Evolutionary conservation across 768 basidiomycete species (phyloP).

Genomic region (Atractiella rhizophila): DNA sequence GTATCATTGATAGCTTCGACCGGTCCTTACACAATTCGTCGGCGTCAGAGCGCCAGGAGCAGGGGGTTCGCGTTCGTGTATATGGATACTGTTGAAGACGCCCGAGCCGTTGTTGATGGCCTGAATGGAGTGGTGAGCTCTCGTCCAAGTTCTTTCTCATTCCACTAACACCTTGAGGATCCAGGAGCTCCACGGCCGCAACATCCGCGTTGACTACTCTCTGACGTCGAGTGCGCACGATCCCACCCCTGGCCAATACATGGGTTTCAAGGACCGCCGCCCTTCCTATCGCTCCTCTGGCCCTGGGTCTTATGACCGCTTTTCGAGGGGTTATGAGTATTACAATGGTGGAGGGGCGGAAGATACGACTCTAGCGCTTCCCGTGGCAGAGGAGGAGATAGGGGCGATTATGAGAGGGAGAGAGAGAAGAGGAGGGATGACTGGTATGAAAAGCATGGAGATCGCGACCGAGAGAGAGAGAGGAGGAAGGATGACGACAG

Average conservation of each 20-base stretch:
- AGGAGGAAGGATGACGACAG: no score
- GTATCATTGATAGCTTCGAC: not conserved
- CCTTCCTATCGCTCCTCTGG: no score
- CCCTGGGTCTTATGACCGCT: no score
- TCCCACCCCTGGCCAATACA: slow-evolving; percentile 92
- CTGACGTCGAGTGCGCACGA: slow-evolving; percentile 81
- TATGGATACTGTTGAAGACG: slow-evolving; percentile 73
- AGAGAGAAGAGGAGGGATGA: no score
- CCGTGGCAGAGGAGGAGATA: no score
- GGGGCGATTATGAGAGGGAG: no score
- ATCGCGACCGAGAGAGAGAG: no score
- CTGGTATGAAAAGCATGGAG: no score
- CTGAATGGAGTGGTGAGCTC: slow-evolving; percentile 65
- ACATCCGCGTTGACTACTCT: slow-evolving; percentile 89
- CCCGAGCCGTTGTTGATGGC: slow-evolving; percentile 59
- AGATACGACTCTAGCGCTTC: no score
- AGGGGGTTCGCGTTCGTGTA: slow-evolving; percentile 95
- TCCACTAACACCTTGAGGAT: not conserved
- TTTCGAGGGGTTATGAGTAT: no score
- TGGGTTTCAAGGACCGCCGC: no score
- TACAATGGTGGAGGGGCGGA: no score
- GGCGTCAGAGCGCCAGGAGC: slow-evolving; percentile 60
- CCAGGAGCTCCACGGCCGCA: slow-evolving; percentile 78
- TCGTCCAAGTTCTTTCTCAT: not conserved
- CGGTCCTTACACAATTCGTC: not conserved